Conservation (phyloP, 2,329 filamentous ascomycete species). For the Aspergillaceae sp. region DNA sequence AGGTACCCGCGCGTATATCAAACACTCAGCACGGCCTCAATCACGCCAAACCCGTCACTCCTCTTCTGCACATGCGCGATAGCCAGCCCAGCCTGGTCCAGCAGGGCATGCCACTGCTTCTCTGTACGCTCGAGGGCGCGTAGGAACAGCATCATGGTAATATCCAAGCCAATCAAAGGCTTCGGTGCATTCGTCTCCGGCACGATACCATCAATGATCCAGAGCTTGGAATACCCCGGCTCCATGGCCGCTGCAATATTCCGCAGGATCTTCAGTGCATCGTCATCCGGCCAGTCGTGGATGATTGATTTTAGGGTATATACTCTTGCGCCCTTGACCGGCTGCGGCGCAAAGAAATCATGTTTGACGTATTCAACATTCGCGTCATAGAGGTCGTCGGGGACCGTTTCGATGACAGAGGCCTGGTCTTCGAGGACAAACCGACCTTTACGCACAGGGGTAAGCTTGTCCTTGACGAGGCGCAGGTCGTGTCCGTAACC, state of each 20-base stretch:
- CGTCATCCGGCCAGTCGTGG: neutral
- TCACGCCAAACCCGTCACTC: neutral
- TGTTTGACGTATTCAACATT: neutral
- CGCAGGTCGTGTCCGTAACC: too few relatives aligned
- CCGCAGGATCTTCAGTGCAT: neutral
- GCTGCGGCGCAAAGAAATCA: neutral
- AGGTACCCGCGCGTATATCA: too few relatives aligned
- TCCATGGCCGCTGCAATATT: neutral
- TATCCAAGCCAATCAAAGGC: neutral
- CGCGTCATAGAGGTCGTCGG: neutral
- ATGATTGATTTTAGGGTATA: neutral
- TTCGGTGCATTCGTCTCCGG: neutral
- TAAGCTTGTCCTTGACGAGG: too few relatives aligned
- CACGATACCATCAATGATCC: constrained; percentile 4
- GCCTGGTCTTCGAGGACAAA: neutral
- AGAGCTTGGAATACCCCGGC: neutral
- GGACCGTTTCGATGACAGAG: neutral
- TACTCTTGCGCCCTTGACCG: neutral
- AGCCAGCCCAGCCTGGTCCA: neutral
- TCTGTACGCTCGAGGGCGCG: neutral
- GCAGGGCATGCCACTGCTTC: neutral
- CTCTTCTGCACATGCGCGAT: neutral
- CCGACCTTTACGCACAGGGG: too few relatives aligned
- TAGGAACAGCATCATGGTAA: neutral
- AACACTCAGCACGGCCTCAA: too few relatives aligned